A percentile compares a stretch with the other conserved stretches of the same genome.
These are phyloP conservation scores for Bruguiera parviflora DNA, from an alignment of 345 rosid species.

Conservation along the genomic window DNA sequence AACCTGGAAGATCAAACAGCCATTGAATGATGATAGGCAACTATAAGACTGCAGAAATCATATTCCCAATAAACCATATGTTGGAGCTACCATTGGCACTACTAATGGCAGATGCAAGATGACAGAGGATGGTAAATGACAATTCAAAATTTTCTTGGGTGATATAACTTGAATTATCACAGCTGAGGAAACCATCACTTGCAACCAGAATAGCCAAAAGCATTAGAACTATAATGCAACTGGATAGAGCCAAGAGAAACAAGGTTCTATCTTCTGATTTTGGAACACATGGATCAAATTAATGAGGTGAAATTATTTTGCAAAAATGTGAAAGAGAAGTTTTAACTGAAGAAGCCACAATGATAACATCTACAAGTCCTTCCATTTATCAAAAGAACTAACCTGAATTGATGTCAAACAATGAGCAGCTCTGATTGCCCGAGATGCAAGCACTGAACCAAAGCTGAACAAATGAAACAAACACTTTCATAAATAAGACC, in stretches of 20 bases:
- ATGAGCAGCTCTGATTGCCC: conserved; percentile 93
- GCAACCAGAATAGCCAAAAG: neutral
- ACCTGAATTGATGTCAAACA: conserved; percentile 99
- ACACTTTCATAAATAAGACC: conserved; percentile 14
- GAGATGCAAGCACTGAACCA: conserved; percentile 79
- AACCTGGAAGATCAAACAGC: neutral
- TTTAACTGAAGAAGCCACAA: neutral
- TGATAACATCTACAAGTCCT: neutral
- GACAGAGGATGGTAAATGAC: no score
- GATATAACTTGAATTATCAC: neutral
- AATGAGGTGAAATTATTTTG: neutral
- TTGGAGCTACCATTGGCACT: no score
- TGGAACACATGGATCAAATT: neutral
- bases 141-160: neutral
- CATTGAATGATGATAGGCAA: neutral
- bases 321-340: no score
- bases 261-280: neutral
- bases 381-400: conserved; percentile 22
- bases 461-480: conserved; percentile 48
- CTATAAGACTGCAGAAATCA: no score
- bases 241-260: neutral
- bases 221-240: neutral
- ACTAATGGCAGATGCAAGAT: no score
- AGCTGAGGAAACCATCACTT: neutral
- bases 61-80: no score